phyloP scores from a whole-genome alignment of 179 eudicot genomes.

The Sideroxylon spinosum region DNA sequence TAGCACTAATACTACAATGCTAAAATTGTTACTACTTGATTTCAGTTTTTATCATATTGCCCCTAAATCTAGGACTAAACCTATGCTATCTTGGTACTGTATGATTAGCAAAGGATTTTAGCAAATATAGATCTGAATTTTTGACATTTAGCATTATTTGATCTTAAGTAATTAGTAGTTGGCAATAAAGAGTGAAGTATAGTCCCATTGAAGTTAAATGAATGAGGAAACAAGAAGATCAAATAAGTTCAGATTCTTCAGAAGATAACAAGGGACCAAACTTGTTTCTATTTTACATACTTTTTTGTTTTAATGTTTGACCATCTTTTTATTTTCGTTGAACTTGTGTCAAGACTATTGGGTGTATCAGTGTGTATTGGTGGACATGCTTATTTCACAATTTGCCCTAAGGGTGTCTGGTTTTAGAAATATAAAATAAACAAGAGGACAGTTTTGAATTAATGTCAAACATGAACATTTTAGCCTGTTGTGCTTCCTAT shows the following conservation, averaged over 20 bases:
- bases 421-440: too few relatives aligned
- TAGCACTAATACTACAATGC: neutral
- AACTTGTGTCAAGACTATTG: neutral
- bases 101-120: neutral
- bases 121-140: neutral
- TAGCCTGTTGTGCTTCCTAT: neutral
- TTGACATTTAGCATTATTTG: neutral
- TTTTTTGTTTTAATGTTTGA: neutral
- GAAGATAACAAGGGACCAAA: neutral
- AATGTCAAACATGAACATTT: too few relatives aligned
- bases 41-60: neutral
- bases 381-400: neutral
- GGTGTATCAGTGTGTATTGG: neutral
- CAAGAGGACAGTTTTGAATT: neutral
- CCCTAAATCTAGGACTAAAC: neutral
- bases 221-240: neutral
- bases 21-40: too few relatives aligned
- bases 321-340: neutral
- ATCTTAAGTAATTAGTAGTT: neutral
- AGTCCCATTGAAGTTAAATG: too few relatives aligned
- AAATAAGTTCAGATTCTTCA: too few relatives aligned
- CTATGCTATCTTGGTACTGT: neutral
- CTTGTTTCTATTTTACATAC: too few relatives aligned
- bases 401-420: neutral
- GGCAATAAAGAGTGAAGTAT: neutral